These are phyloP conservation scores for Acmispon strigosus DNA, from an alignment of 306 rosid species.

Conservation along the genomic window DNA sequence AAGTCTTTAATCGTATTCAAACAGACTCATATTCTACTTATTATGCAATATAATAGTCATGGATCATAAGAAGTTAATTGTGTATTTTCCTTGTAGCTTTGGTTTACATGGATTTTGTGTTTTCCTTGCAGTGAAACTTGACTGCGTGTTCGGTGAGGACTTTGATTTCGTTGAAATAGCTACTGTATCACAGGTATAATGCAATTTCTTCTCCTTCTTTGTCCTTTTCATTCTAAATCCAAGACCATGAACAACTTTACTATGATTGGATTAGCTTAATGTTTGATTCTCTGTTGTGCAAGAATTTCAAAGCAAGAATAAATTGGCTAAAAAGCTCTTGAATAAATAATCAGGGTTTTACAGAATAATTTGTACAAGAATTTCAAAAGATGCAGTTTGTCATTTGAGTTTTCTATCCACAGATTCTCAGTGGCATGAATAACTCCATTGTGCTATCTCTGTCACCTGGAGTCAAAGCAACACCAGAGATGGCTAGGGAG, in stretches of 20 bases:
- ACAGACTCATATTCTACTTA: not conserved
- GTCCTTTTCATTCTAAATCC: not conserved
- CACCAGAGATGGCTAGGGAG: conserved; percentile 50
- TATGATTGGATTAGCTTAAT: no score
- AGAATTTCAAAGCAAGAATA: no score
- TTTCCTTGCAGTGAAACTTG: conserved; percentile 56
- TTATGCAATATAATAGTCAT: not conserved
- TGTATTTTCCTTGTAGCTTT: not conserved
- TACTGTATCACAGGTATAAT: conserved; percentile 45
- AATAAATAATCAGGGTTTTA: no score
- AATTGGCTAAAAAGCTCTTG: no score
- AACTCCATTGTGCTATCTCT: conserved; percentile 43
- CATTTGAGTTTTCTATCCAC: not conserved
- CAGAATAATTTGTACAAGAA: no score
- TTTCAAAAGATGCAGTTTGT: no score
- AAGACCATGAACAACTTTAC: not conserved
- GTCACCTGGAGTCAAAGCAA: conserved; percentile 68
- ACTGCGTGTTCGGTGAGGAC: conserved; percentile 71
- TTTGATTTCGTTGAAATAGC: conserved; percentile 53
- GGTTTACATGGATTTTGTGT: conserved; percentile 12
- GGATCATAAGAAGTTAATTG: not conserved
- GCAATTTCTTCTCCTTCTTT: not conserved
- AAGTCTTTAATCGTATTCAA: no score
- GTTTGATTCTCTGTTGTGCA: no score
- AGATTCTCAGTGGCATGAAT: conserved; percentile 51